phyloP scores from a whole-genome alignment of 2,329 filamentous ascomycete species.

The Venturia oleaginea region DNA sequence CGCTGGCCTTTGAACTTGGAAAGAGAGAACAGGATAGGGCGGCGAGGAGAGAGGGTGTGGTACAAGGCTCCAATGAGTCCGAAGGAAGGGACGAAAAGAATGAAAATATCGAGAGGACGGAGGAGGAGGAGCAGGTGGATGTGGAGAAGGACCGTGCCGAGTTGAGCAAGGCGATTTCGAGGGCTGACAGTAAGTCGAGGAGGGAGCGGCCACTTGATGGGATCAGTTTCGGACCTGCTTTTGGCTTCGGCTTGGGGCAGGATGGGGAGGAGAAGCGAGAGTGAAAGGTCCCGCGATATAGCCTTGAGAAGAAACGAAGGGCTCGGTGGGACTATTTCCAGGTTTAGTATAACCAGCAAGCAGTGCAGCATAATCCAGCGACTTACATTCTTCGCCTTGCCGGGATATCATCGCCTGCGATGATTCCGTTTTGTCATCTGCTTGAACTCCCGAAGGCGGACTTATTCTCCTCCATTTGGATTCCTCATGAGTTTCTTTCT shows the following conservation, averaged over 20 bases:
- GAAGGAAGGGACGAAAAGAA: slow-evolving; percentile 10
- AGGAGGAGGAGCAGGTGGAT: slow-evolving; percentile 14
- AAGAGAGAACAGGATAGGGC: neutral
- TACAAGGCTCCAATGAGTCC: neutral
- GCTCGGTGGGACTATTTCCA: too few species aligned
- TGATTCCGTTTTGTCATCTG: too few species aligned
- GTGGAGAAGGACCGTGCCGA: slow-evolving; percentile 14
- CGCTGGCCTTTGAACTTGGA: slow-evolving; percentile 1
- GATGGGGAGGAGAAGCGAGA: neutral
- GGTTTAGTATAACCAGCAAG: too few species aligned
- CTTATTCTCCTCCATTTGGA: too few species aligned
- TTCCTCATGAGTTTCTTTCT: too few species aligned
- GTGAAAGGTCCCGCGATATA: neutral
- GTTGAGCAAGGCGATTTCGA: neutral
- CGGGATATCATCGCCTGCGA: too few species aligned
- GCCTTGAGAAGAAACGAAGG: too few species aligned
- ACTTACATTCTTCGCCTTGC: too few species aligned
- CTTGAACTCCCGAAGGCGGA: too few species aligned
- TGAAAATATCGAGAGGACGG: neutral
- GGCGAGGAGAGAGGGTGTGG: neutral
- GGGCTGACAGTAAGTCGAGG: neutral
- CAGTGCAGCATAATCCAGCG: too few species aligned
- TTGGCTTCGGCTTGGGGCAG: slow-evolving; percentile 3
- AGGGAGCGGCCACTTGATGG: neutral
- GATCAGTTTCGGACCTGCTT: slow-evolving; percentile 2